These are phyloP conservation scores for Paecilomyces niveus DNA, from an alignment of 2,329 filamentous ascomycete genomes.

Conservation along the genomic window DNA sequence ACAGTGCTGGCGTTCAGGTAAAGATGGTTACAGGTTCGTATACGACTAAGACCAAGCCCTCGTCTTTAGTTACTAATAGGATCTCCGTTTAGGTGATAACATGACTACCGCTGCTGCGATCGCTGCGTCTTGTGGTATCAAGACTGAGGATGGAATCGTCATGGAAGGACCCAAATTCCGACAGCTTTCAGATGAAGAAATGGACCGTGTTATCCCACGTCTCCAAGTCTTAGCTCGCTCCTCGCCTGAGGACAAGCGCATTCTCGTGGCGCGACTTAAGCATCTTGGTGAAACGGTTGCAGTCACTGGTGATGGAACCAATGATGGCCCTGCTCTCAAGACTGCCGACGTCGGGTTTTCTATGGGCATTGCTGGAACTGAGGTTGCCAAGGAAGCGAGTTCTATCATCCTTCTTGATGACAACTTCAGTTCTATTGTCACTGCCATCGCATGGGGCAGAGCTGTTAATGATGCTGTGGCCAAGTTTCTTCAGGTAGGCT, in stretches of 20 bases:
- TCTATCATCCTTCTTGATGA: slow-evolving; percentile 62
- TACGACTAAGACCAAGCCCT: not conserved
- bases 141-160: slow-evolving; percentile 50
- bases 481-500: slow-evolving; percentile 52
- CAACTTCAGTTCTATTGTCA: slow-evolving; percentile 59
- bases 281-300: slow-evolving; percentile 57
- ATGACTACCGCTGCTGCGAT: slow-evolving; percentile 66
- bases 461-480: slow-evolving; percentile 62
- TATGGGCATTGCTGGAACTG: slow-evolving; percentile 61
- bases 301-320: slow-evolving; percentile 59
- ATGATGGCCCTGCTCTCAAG: slow-evolving; percentile 59
- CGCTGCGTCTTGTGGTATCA: slow-evolving; percentile 65
- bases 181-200: slow-evolving; percentile 52
- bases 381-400: slow-evolving; percentile 63
- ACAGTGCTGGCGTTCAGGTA: slow-evolving; percentile 61
- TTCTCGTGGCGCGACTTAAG: slow-evolving; percentile 56
- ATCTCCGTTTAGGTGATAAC: slow-evolving; percentile 49
- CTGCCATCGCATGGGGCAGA: slow-evolving; percentile 61
- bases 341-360: slow-evolving; percentile 62
- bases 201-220: slow-evolving; percentile 51
- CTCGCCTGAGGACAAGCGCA: slow-evolving; percentile 60
- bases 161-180: slow-evolving; percentile 66
- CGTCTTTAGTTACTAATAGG: not conserved
- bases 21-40: slow-evolving; percentile 60
- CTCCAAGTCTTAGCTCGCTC: slow-evolving; percentile 60